Evolutionary conservation across 805 yeast species (phyloP), one percentile per base, ranked within the genome.

Genomic region (Candida adriatica): DNA sequence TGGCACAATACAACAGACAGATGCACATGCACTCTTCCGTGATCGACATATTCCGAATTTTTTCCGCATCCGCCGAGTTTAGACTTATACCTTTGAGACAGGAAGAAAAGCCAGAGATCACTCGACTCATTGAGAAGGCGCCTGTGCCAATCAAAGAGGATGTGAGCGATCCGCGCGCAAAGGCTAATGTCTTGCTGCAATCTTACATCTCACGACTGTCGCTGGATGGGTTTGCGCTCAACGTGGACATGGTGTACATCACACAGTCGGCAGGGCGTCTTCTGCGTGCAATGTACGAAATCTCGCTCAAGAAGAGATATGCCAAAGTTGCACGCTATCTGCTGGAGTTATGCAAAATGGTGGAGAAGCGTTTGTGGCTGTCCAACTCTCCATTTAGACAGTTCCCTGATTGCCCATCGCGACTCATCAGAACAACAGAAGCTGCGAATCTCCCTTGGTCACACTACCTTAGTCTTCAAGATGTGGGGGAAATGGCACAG

Each of bases 211-310:
- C 96, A 1, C 59, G 78, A 22, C 60, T 88, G 16, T 61, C 65
- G 8, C 61, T 92, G 13, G 92, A 82, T 1, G 97, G 97, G 0
- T 84, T 85, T 60, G 96, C 96, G 0, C 58, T 94, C 38, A 75
- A 81, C 69, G 76, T 95, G 1, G 99, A 92, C 61, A 86, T 88
- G 95, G 68, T 85, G 4, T 92, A 84, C 51, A 75, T 92, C 24
- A 82, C 92, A 0, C 97, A 92, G 55, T 85, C 94, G 24, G 96
- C 96, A 1, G 90, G 94, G 4, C 70, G 99, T 50, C 56, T 92
- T 23, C 63, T 88, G 34, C 62, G 96, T 35, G 96, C 97, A 0
- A 70, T 94, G 41, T 76, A 71, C 52, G 96, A 90, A 49, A 73
- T 92, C 20, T 71, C 83, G 8, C 44, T 83, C 27, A 64, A 68